These are phyloP conservation scores for Schwanniomyces pseudopolymorphus DNA, from an alignment of 805 yeast genomes.

Conservation along the genomic window DNA sequence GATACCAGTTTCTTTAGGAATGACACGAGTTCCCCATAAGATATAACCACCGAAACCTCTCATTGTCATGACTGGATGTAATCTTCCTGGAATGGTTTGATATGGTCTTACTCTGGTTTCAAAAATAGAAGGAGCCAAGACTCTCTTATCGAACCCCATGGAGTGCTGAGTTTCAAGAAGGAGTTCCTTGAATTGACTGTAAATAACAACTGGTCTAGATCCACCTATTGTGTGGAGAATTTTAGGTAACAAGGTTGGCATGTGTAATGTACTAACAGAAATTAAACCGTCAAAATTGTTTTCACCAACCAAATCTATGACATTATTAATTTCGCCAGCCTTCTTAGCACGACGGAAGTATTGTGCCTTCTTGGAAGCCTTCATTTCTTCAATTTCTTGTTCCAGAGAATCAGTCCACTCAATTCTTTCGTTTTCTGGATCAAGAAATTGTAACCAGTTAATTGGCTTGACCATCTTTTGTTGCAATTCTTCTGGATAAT, in stretches of 20 bases:
- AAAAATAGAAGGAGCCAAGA: conserved; percentile 77
- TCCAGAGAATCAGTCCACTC: conserved; percentile 47
- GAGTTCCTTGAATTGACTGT: conserved; percentile 77
- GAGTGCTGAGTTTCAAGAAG: conserved; percentile 71
- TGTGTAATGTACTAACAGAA: conserved; percentile 68
- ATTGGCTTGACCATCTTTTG: conserved; percentile 62
- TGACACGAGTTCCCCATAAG: conserved; percentile 73
- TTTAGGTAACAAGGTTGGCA: conserved; percentile 60
- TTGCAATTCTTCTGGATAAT: conserved; percentile 54
- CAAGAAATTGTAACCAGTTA: conserved; percentile 76
- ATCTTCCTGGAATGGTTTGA: conserved; percentile 90
- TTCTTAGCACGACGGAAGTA: conserved; percentile 66
- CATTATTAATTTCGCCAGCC: conserved; percentile 48
- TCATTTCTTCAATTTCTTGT: conserved; percentile 55
- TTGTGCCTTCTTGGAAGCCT: conserved; percentile 60
- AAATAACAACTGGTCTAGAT: conserved; percentile 82
- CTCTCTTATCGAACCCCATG: conserved; percentile 64
- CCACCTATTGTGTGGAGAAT: conserved; percentile 72
- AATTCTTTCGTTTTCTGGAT: conserved; percentile 64
- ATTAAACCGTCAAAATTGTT: conserved; percentile 75
- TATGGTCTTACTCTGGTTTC: conserved; percentile 83
- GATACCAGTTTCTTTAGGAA: conserved; percentile 59
- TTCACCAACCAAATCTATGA: conserved; percentile 48
- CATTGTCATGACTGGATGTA: conserved; percentile 94
- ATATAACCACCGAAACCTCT: conserved; percentile 91